A percentile compares a stretch with the other conserved stretches of the same genome.
phyloP scores from a whole-genome alignment of 129 eudicot genomes.

The Scalesia atractyloides region DNA sequence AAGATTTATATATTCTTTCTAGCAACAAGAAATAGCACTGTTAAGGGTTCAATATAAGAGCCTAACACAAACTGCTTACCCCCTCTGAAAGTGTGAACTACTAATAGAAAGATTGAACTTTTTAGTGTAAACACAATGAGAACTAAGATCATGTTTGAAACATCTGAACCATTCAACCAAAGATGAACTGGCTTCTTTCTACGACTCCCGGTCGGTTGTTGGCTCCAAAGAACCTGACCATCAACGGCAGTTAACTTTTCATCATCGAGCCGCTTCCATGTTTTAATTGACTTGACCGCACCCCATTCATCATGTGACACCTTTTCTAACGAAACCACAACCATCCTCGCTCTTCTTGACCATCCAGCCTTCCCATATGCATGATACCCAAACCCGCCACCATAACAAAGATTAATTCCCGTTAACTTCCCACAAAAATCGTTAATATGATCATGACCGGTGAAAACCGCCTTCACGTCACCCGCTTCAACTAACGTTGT shows the following conservation, averaged over 20 bases:
- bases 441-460: constrained; percentile 85
- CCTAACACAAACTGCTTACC: not conserved
- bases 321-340: constrained; percentile 59
- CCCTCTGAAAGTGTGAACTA: not conserved
- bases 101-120: not conserved
- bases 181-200: not conserved
- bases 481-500: constrained; percentile 66
- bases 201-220: constrained; percentile 39
- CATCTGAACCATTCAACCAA: not conserved
- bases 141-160: not conserved
- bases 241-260: constrained; percentile 57
- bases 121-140: not conserved
- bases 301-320: constrained; percentile 60
- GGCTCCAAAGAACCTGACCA: constrained; percentile 72
- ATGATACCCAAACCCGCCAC: constrained; percentile 90
- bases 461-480: constrained; percentile 85
- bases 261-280: constrained; percentile 85
- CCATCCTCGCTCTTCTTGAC: constrained; percentile 85
- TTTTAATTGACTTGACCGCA: constrained; percentile 64
- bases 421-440: constrained; percentile 79
- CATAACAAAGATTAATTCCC: constrained; percentile 76
- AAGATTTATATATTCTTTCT: constrained; percentile 5
- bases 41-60: not conserved
- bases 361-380: constrained; percentile 93
- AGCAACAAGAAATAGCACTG: constrained; percentile 1